phyloP scores from a whole-genome alignment of 192 early-diverging fungal genomes.

The Tieghemiomyces parasiticus region DNA sequence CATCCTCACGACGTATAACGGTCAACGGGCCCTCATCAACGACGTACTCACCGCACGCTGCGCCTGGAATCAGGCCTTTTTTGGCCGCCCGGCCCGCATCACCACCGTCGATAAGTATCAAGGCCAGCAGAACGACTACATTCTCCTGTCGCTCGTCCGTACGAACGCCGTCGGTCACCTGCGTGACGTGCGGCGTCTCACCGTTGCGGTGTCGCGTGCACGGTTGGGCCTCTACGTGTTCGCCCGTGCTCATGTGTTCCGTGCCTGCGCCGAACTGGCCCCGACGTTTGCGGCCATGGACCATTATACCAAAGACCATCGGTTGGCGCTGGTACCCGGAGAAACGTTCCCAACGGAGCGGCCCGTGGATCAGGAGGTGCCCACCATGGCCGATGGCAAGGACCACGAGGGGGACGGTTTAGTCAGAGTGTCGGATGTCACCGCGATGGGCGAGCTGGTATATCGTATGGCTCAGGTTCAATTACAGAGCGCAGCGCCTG shows the following conservation, averaged over 20 bases:
- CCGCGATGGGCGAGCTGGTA: constrained; percentile 19
- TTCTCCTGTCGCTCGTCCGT: constrained; percentile 87
- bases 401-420: too few relatives aligned
- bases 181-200: constrained; percentile 79
- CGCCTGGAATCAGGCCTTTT: constrained; percentile 57
- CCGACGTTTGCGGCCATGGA: too few relatives aligned
- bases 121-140: constrained; percentile 89
- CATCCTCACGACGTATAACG: constrained; percentile 95
- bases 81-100: constrained; percentile 60
- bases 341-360: constrained; percentile 27
- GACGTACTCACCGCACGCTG: constrained; percentile 83
- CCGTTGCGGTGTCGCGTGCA: constrained; percentile 89
- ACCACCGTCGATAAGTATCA: constrained; percentile 96
- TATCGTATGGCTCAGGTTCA: constrained; percentile 12
- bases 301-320: too few relatives aligned
- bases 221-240: constrained; percentile 91
- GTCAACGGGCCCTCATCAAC: constrained; percentile 80
- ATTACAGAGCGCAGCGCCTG: too few relatives aligned
- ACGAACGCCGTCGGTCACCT: constrained; percentile 81
- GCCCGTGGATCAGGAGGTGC: constrained; percentile 11
- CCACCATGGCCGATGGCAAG: constrained; percentile 12
- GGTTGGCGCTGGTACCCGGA: constrained; percentile 34
- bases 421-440: too few relatives aligned
- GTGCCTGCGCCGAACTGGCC: constrained; percentile 68
- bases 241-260: constrained; percentile 56